Percentiles rank a stretch among this genome's conserved stretches.
These are phyloP conservation scores for Leptographium lundbergii DNA, from an alignment of 2,329 filamentous ascomycete genomes.

Conservation along the genomic window DNA sequence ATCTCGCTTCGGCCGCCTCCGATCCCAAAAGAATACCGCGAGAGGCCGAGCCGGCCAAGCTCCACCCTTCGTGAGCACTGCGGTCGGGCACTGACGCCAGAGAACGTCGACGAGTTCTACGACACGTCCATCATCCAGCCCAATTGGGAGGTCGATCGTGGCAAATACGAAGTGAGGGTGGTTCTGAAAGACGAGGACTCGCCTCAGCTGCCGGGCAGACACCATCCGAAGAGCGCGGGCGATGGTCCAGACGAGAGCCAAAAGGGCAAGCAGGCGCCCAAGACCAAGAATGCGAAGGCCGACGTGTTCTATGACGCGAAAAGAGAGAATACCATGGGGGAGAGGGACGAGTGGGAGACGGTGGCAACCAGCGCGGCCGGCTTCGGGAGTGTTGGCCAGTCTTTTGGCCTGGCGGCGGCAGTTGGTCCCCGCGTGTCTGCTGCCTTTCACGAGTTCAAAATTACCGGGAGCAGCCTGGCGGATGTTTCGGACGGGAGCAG, in stretches of 20 bases:
- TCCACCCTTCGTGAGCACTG: not conserved
- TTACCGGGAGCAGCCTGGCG: slow-evolving; percentile 29
- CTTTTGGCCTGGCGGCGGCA: not conserved
- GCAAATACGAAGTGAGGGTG: slow-evolving; percentile 14
- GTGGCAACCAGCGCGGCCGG: slow-evolving; percentile 20
- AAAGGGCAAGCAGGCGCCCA: not conserved
- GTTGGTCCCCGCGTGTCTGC: not conserved
- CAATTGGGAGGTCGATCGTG: slow-evolving; percentile 5
- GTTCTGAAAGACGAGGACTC: slow-evolving; percentile 7
- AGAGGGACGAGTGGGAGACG: slow-evolving; percentile 27
- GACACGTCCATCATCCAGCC: slow-evolving; percentile 8
- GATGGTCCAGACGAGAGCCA: not conserved
- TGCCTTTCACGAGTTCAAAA: slow-evolving; percentile 7
- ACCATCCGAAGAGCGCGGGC: not conserved
- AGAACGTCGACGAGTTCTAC: slow-evolving; percentile 8
- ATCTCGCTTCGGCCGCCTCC: slow-evolving; percentile 5
- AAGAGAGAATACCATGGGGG: slow-evolving; percentile 11
- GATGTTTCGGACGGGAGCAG: slow-evolving; percentile 26
- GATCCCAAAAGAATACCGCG: slow-evolving; percentile 7
- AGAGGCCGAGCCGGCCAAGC: not conserved
- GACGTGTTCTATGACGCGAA: not conserved
- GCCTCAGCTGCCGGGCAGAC: not conserved
- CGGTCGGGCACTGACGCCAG: slow-evolving; percentile 3
- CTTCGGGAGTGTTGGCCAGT: slow-evolving; percentile 13
- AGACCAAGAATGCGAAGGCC: not conserved